These are phyloP conservation scores for Hyaloscypha bicolor DNA, from an alignment of 495 filamentous ascomycete species.

Conservation along the genomic window DNA sequence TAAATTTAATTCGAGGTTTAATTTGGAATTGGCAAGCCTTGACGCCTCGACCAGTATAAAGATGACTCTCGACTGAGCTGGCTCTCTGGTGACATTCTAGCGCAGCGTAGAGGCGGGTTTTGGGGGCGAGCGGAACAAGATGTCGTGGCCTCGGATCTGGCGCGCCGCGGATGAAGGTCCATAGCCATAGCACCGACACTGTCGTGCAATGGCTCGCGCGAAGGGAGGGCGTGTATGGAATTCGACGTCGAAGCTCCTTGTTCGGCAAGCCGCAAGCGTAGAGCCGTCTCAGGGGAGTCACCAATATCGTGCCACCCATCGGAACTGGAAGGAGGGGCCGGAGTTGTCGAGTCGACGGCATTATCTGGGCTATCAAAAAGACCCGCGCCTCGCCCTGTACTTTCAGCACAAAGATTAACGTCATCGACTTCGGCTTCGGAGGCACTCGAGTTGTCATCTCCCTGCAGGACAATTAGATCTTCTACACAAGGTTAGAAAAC, in stretches of 20 bases:
- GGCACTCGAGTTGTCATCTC: slow-evolving; percentile 20
- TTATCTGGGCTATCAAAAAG: slow-evolving; percentile 23
- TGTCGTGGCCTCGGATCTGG: slow-evolving; percentile 24
- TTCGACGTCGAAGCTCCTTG: slow-evolving; percentile 16
- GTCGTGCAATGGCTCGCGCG: slow-evolving; percentile 23
- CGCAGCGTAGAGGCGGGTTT: slow-evolving; percentile 6
- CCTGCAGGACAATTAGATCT: slow-evolving; percentile 26
- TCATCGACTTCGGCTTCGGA: slow-evolving; percentile 23
- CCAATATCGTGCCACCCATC: slow-evolving; percentile 25
- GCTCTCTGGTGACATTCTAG: no score
- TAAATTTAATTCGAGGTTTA: no score
- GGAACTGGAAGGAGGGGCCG: slow-evolving; percentile 15
- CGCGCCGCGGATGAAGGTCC: no score
- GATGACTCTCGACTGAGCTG: no score
- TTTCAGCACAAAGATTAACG: slow-evolving; percentile 15
- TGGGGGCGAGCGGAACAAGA: no score
- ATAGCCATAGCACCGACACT: slow-evolving; percentile 16
- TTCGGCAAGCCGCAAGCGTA: slow-evolving; percentile 18
- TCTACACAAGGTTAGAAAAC: slow-evolving; percentile 22
- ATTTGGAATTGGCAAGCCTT: no score
- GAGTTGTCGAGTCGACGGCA: slow-evolving; percentile 21
- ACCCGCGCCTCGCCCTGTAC: slow-evolving; percentile 5
- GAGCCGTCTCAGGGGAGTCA: slow-evolving; percentile 24
- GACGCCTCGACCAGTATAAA: slow-evolving; percentile 14
- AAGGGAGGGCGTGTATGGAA: slow-evolving; percentile 14